Evolutionary conservation across 2,329 filamentous ascomycete species (phyloP).

Genomic region (Colletotrichum spaethianum): DNA sequence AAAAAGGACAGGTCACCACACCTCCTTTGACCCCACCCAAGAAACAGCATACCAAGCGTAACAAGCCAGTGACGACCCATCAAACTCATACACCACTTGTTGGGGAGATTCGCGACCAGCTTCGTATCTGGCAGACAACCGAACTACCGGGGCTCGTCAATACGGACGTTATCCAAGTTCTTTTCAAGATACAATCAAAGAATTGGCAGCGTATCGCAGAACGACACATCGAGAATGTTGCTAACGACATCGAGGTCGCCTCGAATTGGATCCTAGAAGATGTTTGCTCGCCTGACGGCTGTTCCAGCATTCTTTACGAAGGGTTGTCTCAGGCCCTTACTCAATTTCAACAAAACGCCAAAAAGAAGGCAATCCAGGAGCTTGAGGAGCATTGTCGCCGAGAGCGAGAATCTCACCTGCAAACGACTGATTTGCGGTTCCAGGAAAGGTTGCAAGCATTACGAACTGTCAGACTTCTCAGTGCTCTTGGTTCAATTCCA

Average conservation of each 20-base stretch:
- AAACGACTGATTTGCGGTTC: conserved; percentile 47
- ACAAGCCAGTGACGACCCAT: neutral
- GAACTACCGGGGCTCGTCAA: conserved; percentile 53
- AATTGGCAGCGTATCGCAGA: conserved; percentile 50
- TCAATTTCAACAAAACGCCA: conserved; percentile 18
- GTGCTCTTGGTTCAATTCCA: conserved; percentile 28
- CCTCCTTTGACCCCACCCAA: conserved; percentile 9
- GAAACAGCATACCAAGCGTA: neutral
- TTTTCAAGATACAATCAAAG: conserved; percentile 50
- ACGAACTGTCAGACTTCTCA: conserved; percentile 43
- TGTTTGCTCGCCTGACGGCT: conserved; percentile 37
- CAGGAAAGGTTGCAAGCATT: conserved; percentile 42
- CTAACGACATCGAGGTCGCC: conserved; percentile 39
- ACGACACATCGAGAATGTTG: conserved; percentile 45
- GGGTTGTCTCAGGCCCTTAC: conserved; percentile 31
- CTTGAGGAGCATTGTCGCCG: conserved; percentile 32
- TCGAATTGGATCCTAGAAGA: conserved; percentile 39
- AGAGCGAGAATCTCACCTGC: conserved; percentile 40
- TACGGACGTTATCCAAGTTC: conserved; percentile 47
- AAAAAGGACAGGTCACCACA: neutral
- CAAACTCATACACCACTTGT: conserved; percentile 24
- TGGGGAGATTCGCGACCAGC: conserved; percentile 46
- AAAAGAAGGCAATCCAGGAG: conserved; percentile 6
- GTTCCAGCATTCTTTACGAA: conserved; percentile 37
- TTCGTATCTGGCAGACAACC: conserved; percentile 47